Percentiles rank a stretch among this genome's conserved stretches.
These are phyloP conservation scores for Amanita exitialis DNA, from an alignment of 768 basidiomycete species.

Conservation along the genomic window DNA sequence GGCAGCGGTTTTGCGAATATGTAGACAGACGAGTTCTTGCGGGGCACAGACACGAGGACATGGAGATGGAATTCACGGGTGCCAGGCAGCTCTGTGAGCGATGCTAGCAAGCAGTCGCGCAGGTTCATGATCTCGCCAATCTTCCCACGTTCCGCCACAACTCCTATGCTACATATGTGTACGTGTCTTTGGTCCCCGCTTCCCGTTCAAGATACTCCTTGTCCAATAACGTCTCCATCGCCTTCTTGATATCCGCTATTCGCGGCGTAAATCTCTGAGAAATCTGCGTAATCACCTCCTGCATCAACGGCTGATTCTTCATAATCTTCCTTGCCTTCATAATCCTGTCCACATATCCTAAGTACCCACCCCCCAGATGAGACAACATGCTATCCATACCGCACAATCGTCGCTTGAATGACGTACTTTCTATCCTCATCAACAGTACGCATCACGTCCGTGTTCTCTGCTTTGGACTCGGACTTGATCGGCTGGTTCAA, in stretches of 20 bases:
- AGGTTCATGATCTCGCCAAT: constrained; percentile 25
- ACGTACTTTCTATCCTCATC: constrained; percentile 97
- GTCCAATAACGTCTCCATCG: constrained; percentile 89
- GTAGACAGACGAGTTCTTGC: constrained; percentile 60
- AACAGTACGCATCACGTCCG: constrained; percentile 85
- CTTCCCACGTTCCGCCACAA: constrained; percentile 8
- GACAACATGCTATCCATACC: constrained; percentile 25
- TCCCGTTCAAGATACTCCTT: constrained; percentile 97
- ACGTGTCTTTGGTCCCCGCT: constrained; percentile 80
- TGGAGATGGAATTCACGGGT: constrained; percentile 68
- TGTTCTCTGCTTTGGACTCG: constrained; percentile 84
- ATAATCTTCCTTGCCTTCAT: constrained; percentile 95
- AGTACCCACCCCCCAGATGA: not conserved
- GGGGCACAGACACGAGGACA: constrained; percentile 57
- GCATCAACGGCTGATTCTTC: constrained; percentile 87
- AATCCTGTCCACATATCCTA: constrained; percentile 45
- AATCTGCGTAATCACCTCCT: constrained; percentile 85
- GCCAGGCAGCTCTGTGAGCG: constrained; percentile 49
- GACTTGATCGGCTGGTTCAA: constrained; percentile 90
- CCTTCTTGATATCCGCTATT: constrained; percentile 96
- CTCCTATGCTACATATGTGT: constrained; percentile 61
- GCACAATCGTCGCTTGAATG: constrained; percentile 90
- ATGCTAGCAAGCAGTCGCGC: constrained; percentile 50
- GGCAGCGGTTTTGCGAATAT: constrained; percentile 65
- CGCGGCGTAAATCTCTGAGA: constrained; percentile 83